These are phyloP conservation scores for Royoungia palumana DNA, from an alignment of 768 basidiomycete genomes.

Conservation along the genomic window DNA sequence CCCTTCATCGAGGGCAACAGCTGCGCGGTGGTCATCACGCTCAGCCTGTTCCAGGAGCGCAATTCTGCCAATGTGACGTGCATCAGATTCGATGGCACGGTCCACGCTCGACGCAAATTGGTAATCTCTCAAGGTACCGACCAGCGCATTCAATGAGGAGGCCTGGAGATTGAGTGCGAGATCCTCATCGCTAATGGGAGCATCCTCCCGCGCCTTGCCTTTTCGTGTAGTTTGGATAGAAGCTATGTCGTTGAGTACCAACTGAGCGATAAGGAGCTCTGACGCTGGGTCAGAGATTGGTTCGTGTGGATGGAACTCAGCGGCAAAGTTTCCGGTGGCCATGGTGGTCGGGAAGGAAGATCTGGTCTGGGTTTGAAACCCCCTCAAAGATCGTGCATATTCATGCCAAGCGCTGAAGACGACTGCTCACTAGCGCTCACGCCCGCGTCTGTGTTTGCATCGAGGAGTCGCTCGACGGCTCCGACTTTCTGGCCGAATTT, in stretches of 20 bases:
- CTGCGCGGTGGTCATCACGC: slow-evolving; percentile 40
- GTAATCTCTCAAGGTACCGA: slow-evolving; percentile 35
- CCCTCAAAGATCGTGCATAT: no score
- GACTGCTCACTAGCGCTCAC: no score
- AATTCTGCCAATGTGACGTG: slow-evolving; percentile 29
- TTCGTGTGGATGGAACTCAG: slow-evolving; percentile 10
- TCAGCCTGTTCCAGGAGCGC: slow-evolving; percentile 36
- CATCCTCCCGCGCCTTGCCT: slow-evolving; percentile 34
- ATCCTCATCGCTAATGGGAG: slow-evolving; percentile 41
- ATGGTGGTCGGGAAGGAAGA: neutral
- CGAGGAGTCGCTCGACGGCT: no score
- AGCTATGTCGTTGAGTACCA: slow-evolving; percentile 42
- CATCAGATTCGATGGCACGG: slow-evolving; percentile 38
- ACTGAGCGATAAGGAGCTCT: slow-evolving; percentile 38
- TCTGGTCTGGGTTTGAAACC: no score
- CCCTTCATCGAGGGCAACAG: slow-evolving; percentile 36
- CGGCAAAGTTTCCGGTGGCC: slow-evolving; percentile 9
- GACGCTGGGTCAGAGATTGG: slow-evolving; percentile 32
- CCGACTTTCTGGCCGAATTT: no score
- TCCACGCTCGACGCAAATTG: slow-evolving; percentile 32
- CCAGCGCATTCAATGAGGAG: slow-evolving; percentile 31
- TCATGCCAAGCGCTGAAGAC: no score
- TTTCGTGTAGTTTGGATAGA: slow-evolving; percentile 34
- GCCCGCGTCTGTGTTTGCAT: no score
- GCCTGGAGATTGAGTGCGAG: slow-evolving; percentile 43